Conservation (phyloP, 805 yeast species). For the Candida ulmi region DNA sequence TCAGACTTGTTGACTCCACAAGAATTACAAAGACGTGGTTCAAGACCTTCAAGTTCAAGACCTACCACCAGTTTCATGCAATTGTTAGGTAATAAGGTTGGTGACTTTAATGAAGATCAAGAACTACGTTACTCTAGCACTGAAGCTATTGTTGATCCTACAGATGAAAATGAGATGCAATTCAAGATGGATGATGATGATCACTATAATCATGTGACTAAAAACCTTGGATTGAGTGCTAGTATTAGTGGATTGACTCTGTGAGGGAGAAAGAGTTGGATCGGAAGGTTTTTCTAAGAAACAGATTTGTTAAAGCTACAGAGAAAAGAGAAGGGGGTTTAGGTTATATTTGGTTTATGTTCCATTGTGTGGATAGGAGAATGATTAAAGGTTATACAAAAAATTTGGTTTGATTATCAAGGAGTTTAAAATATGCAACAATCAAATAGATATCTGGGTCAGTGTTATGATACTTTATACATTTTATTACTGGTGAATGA, state of each 20-base stretch:
- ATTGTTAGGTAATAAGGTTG: conserved; percentile 1
- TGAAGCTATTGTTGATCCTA: conserved; percentile 6
- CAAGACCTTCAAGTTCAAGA: conserved; percentile 38
- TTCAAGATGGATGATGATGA: conserved; percentile 29
- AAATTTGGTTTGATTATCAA: too few species aligned
- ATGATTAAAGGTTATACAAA: too few species aligned
- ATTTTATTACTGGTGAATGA: too few species aligned
- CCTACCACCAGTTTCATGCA: conserved; percentile 1
- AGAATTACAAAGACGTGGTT: conserved; percentile 65
- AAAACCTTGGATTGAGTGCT: neutral
- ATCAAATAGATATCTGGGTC: too few species aligned
- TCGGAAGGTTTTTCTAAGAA: neutral
- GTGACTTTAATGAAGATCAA: neutral
- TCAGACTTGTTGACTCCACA: conserved; percentile 80
- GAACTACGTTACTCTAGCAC: conserved; percentile 1
- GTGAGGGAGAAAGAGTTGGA: neutral
- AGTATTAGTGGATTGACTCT: neutral
- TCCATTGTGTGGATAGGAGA: too few species aligned
- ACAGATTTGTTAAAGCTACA: too few species aligned
- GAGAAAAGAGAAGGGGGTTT: too few species aligned
- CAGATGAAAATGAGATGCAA: conserved; percentile 28
- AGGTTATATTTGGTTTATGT: too few species aligned
- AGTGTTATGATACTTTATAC: too few species aligned
- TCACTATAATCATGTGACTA: neutral
- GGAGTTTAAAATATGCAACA: too few species aligned